These are phyloP conservation scores for Alternaria triticina DNA, from an alignment of 2,329 filamentous ascomycete species.

Conservation along the genomic window DNA sequence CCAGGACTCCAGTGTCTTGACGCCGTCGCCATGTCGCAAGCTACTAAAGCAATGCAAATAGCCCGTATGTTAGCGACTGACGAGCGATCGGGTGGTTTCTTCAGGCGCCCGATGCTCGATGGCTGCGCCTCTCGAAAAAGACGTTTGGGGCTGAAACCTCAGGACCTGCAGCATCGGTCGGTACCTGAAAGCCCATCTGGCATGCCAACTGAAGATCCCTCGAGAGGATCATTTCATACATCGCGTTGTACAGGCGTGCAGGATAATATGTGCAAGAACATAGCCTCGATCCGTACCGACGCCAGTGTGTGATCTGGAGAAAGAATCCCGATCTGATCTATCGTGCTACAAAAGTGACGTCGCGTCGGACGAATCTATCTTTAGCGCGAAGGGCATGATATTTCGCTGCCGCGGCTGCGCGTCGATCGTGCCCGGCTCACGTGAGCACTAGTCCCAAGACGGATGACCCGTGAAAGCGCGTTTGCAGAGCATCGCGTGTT, in stretches of 20 bases:
- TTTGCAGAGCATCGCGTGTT: conserved; percentile 15
- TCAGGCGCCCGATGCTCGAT: not conserved
- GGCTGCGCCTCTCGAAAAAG: not conserved
- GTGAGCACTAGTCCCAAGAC: conserved; percentile 18
- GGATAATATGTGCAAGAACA: not conserved
- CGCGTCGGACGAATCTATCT: not conserved
- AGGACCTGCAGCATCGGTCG: not conserved
- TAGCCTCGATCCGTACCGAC: not conserved
- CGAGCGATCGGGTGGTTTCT: not conserved
- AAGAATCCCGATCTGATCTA: not conserved
- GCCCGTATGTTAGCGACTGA: not conserved
- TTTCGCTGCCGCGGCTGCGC: not conserved
- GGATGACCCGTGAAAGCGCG: conserved; percentile 30
- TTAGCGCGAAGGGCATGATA: not conserved
- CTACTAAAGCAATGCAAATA: not conserved
- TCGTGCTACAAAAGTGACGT: not conserved
- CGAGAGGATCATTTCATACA: not conserved
- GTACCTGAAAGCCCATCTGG: not conserved
- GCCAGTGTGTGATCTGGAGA: not conserved
- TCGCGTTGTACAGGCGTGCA: not conserved
- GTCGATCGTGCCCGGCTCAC: conserved; percentile 6
- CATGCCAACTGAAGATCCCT: not conserved
- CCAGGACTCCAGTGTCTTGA: not conserved
- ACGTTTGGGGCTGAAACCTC: conserved; percentile 17
- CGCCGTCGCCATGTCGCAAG: not conserved